These are phyloP conservation scores for Zoysia pacifica DNA, from an alignment of 176 grass and related monocot genomes.

Conservation along the genomic window DNA sequence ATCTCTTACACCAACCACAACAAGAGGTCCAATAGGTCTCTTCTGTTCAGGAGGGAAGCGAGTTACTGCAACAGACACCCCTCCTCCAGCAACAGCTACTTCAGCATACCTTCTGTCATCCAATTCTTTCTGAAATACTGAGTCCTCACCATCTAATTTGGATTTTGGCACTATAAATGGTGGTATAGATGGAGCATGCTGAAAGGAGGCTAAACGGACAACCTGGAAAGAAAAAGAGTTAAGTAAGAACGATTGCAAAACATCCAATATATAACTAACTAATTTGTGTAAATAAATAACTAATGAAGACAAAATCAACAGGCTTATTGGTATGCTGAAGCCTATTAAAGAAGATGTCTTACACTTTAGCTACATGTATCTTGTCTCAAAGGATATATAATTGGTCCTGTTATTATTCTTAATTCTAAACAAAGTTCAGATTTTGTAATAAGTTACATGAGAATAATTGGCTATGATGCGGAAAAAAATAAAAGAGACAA, in stretches of 20 bases:
- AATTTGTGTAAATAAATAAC: neutral
- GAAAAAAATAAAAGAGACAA: neutral
- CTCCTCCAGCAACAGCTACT: conserved; percentile 98
- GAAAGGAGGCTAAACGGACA: conserved; percentile 96
- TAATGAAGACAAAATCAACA: neutral
- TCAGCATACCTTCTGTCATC: conserved; percentile 91
- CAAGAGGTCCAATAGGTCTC: conserved; percentile 94
- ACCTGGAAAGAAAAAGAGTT: conserved; percentile 53
- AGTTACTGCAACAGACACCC: conserved; percentile 92
- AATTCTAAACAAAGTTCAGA: conserved; percentile 10
- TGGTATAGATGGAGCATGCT: conserved; percentile 58
- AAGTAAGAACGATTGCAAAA: conserved; percentile 13
- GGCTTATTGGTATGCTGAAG: neutral
- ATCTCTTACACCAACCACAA: conserved; percentile 94
- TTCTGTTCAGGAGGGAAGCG: conserved; percentile 94
- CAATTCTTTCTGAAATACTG: conserved; percentile 76
- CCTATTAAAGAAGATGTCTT: neutral
- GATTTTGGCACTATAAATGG: conserved; percentile 83
- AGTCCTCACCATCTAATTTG: conserved; percentile 74
- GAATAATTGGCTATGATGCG: neutral
- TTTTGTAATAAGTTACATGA: conserved; percentile 10
- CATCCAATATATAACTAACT: neutral
- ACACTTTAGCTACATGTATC: neutral
- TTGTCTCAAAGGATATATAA: neutral
- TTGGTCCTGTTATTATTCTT: conserved; percentile 10